A percentile compares a stretch with the other conserved stretches of the same genome.
phyloP scores from a whole-genome alignment of 2,329 filamentous ascomycete genomes.

The Ophioceras dolichostomum region DNA sequence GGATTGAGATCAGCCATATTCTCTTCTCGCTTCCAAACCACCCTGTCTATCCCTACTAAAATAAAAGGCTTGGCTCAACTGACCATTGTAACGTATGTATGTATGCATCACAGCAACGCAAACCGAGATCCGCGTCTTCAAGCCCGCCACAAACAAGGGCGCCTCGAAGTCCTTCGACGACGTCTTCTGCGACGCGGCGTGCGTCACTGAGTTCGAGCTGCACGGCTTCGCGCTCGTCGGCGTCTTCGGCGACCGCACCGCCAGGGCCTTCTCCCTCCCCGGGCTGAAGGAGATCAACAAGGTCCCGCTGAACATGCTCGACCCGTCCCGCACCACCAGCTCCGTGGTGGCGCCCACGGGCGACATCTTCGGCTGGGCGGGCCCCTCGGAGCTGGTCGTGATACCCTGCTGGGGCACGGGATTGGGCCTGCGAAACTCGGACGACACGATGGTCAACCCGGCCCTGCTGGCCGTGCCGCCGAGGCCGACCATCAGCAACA shows the following conservation, averaged over 20 bases:
- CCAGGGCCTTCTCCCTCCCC: slow-evolving; percentile 77
- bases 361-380: slow-evolving; percentile 77
- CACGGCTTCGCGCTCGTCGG: slow-evolving; percentile 70
- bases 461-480: slow-evolving; percentile 59
- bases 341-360: slow-evolving; percentile 65
- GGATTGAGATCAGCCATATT: too few relatives aligned
- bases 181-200: slow-evolving; percentile 67
- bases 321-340: slow-evolving; percentile 58
- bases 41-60: too few relatives aligned
- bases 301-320: slow-evolving; percentile 51
- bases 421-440: slow-evolving; percentile 43
- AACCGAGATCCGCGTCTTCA: slow-evolving; percentile 79
- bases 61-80: too few relatives aligned
- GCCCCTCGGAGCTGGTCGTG: slow-evolving; percentile 73
- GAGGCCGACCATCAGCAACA: slow-evolving; percentile 83
- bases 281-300: slow-evolving; percentile 72
- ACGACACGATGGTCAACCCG: slow-evolving; percentile 73
- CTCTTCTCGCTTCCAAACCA: too few relatives aligned
- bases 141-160: slow-evolving; percentile 74
- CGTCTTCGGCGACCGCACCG: slow-evolving; percentile 71
- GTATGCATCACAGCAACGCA: slow-evolving; percentile 33
- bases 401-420: slow-evolving; percentile 78
- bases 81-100: too few relatives aligned
- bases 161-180: slow-evolving; percentile 84
- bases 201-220: slow-evolving; percentile 61